Evolutionary conservation across 345 rosid genomes (phyloP), one percentile per base, ranked within the genome.

Genomic region (Citrus australasica): DNA sequence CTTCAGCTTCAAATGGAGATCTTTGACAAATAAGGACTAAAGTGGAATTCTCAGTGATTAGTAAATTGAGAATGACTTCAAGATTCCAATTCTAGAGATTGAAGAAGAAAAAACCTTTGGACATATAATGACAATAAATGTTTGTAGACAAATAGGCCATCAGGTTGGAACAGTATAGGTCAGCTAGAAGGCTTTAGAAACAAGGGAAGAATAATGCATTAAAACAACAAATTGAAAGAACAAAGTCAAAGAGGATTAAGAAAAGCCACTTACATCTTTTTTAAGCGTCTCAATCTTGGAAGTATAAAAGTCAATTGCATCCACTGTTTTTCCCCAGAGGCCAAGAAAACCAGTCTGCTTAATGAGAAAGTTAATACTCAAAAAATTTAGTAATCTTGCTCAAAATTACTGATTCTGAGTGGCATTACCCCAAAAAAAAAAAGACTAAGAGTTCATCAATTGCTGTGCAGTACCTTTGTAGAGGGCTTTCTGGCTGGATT

Each of bases 261-360:
- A 33, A 76, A 24, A 10, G 35, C 71, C 10, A 71, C 88, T 75
- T 87, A 93, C 98, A 79, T 89, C 86, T 85, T 82, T 83, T 2
- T 86, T 88, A 35, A 92, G 74, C 69, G 76, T 88, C 73, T 89
- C 96, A 60, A 92, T 79, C 85, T 90, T 90, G 28, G 90, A 89
- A 33, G 81, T 75, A 79, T 89, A 91, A 61, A 82, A 80, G 55
- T 93, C 97, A 69, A 93, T 86, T 61, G 98, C 98, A 80, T 95
- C 99, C 79, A 90, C 87, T 37, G 81, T 84, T 37, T 82, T 78
- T 17, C 99, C 99, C 60, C 87, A 88, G 58, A 91, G 86, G 75
- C 98, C 93, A 76, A 90, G 91, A 84, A 90, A 85, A 66, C 97
- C 96, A 16, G 89, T 82, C 98, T 93, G 88, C 72, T 53, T 68